Conservation (phyloP, 129 eudicot species). For the Ambrosia trifida region DNA sequence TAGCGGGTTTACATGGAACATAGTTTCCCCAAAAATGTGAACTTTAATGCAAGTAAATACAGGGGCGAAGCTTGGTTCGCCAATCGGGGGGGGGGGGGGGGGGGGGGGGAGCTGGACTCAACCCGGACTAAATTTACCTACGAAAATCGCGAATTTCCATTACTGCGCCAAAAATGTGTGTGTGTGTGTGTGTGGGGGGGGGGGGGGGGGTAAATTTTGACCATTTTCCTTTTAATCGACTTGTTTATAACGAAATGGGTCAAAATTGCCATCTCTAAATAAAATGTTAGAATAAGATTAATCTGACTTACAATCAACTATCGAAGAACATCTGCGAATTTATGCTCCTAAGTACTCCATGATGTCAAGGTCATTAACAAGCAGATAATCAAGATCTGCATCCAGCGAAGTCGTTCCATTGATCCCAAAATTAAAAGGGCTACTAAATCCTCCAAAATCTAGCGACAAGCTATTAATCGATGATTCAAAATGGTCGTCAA, state of each 20-base stretch:
- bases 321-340: constrained; percentile 22
- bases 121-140: no score
- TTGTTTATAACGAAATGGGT: background rate
- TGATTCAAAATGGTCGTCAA: constrained; percentile 50
- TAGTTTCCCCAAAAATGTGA: background rate
- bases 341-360: constrained; percentile 48
- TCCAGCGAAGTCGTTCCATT: constrained; percentile 45
- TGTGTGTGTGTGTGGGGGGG: no score
- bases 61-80: no score
- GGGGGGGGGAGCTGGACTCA: no score
- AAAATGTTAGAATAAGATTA: background rate
- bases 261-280: background rate
- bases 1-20: background rate
- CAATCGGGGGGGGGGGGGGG: no score
- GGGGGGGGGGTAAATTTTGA: no score
- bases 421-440: constrained; percentile 48
- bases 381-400: constrained; percentile 43
- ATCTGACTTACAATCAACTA: constrained; percentile 18
- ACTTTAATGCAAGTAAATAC: no score
- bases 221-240: background rate
- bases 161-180: no score
- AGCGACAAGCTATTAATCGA: constrained; percentile 48
- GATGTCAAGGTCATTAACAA: constrained; percentile 39
- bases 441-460: constrained; percentile 43
- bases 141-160: no score